Evolutionary conservation across 2,329 filamentous ascomycete species (phyloP).

Genomic region (Zopfia rhizophila): DNA sequence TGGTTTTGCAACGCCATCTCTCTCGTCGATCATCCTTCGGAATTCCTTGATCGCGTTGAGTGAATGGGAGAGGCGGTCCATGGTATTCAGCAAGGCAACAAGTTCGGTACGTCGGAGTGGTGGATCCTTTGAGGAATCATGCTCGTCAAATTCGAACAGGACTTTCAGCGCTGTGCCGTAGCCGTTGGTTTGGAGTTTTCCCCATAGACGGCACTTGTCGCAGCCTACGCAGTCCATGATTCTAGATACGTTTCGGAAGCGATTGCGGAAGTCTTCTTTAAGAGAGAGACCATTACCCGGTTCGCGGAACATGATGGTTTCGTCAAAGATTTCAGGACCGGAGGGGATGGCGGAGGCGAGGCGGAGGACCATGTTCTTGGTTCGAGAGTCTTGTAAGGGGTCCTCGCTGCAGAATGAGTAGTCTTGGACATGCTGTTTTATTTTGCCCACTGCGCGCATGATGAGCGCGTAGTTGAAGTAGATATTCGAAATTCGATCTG

Average conservation of each 20-base stretch:
- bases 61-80: conserved; percentile 85
- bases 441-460: conserved; percentile 88
- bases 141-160: conserved; percentile 89
- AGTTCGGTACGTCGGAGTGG: conserved; percentile 87
- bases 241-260: conserved; percentile 95
- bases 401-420: conserved; percentile 97
- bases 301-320: conserved; percentile 90
- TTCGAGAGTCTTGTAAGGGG: conserved; percentile 77
- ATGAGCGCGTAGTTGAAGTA: conserved; percentile 99
- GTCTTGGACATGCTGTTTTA: conserved; percentile 79
- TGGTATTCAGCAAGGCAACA: conserved; percentile 93
- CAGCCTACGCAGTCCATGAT: conserved; percentile 99
- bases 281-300: conserved; percentile 73
- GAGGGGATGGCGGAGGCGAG: conserved; percentile 77
- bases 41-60: conserved; percentile 81
- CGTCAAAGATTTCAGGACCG: conserved; percentile 84
- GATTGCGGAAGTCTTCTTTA: conserved; percentile 97
- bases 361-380: conserved; percentile 81
- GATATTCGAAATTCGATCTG: conserved; percentile 93
- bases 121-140: conserved; percentile 71
- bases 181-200: conserved; percentile 93
- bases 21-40: conserved; percentile 61
- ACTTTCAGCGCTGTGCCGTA: conserved; percentile 96
- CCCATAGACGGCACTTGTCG: conserved; percentile 98
- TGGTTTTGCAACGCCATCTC: conserved; percentile 42